Conservation (phyloP, 108 stramenopile genomes). For the Chaetoceros muelleri region DNA sequence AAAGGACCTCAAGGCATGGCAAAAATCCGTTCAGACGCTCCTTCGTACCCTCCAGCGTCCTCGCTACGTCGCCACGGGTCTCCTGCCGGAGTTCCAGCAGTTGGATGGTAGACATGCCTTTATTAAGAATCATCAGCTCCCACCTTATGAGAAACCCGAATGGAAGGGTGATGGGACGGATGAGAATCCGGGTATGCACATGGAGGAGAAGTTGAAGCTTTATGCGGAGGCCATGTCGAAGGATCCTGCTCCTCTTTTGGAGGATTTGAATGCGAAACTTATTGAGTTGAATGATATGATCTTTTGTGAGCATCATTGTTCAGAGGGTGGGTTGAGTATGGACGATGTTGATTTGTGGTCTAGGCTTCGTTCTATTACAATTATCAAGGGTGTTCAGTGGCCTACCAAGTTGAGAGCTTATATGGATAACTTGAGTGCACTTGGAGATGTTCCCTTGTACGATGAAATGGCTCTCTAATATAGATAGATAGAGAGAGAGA, state of each 20-base stretch:
- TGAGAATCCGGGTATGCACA: conserved; percentile 46
- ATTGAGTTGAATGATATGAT: conserved; percentile 81
- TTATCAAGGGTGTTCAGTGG: conserved; percentile 77
- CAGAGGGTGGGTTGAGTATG: conserved; percentile 70
- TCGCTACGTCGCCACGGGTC: conserved; percentile 87
- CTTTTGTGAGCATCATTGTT: conserved; percentile 66
- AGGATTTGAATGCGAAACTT: conserved; percentile 77
- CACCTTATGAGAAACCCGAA: conserved; percentile 80
- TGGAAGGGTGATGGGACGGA: conserved; percentile 65
- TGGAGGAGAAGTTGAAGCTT: conserved; percentile 59
- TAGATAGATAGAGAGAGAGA: background rate
- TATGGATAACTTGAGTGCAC: conserved; percentile 82
- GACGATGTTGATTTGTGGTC: conserved; percentile 90
- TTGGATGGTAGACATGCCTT: conserved; percentile 84
- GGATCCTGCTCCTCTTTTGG: conserved; percentile 63
- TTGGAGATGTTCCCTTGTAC: conserved; percentile 82
- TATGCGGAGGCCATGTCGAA: conserved; percentile 79
- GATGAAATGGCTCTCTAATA: conserved; percentile 79
- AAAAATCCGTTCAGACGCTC: conserved; percentile 69
- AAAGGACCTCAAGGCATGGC: conserved; percentile 88
- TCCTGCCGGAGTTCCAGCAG: conserved; percentile 88
- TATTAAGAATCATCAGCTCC: conserved; percentile 81
- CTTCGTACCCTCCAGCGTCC: conserved; percentile 84
- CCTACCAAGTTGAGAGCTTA: conserved; percentile 73
- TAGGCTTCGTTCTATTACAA: conserved; percentile 80